These are phyloP conservation scores for Lepraria neglecta DNA, from an alignment of 495 filamentous ascomycete species.

Conservation along the genomic window DNA sequence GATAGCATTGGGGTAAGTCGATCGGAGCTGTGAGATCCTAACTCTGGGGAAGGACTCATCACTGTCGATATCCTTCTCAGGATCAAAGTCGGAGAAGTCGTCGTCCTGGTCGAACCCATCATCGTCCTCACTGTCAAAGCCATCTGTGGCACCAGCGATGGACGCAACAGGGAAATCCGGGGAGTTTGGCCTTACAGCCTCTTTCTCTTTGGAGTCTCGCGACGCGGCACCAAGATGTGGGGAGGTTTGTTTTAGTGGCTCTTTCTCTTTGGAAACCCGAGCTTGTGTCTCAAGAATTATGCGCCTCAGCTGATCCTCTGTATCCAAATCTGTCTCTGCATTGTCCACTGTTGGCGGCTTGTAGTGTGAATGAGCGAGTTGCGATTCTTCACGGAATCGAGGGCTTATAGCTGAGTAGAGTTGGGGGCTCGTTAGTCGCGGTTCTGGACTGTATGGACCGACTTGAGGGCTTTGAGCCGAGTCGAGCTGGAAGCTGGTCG, in stretches of 20 bases:
- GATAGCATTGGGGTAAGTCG: too few species aligned
- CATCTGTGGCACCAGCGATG: slow-evolving; percentile 3
- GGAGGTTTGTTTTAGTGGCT: background rate
- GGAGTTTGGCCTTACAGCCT: background rate
- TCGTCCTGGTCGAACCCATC: slow-evolving; percentile 12
- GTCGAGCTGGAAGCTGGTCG: too few species aligned
- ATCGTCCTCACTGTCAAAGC: slow-evolving; percentile 15
- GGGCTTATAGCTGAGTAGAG: too few species aligned
- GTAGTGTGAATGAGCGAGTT: background rate
- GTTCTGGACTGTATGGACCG: too few species aligned
- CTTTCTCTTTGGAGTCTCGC: background rate
- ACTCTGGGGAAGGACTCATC: background rate
- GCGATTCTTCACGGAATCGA: background rate
- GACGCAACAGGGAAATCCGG: background rate
- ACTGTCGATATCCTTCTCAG: slow-evolving; percentile 9
- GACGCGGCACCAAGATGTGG: background rate
- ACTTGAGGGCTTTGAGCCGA: too few species aligned
- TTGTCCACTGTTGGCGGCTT: background rate
- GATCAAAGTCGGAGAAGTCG: slow-evolving; percentile 6
- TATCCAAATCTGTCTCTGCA: background rate
- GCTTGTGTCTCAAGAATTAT: slow-evolving; percentile 10
- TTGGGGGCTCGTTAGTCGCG: too few species aligned
- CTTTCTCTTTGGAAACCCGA: background rate
- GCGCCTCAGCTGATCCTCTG: background rate
- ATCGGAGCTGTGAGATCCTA: background rate